Evolutionary conservation across 2,329 filamentous ascomycete genomes (phyloP).

Genomic region (Fusarium chuoi): DNA sequence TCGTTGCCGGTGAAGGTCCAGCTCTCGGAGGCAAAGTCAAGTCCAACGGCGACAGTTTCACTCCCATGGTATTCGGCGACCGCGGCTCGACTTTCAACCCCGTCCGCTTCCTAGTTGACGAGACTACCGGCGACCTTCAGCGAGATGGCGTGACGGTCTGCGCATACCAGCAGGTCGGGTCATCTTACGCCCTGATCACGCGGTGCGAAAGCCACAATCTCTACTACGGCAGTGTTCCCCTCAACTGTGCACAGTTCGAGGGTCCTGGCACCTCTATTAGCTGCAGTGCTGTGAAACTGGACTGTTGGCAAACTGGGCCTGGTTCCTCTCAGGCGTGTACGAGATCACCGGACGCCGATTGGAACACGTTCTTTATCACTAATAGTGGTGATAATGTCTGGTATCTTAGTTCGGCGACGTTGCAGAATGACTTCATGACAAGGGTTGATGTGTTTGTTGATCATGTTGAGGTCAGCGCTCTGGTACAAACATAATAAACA

Average conservation of each 20-base stretch:
- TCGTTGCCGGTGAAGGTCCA: neutral
- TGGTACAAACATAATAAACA: neutral
- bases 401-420: neutral
- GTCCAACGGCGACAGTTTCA: neutral
- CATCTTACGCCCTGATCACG: neutral
- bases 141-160: neutral
- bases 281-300: neutral
- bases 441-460: neutral
- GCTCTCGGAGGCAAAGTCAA: neutral
- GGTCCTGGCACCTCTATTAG: neutral
- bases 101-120: neutral
- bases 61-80: neutral
- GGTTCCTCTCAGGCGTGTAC: neutral
- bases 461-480: neutral
- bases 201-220: neutral
- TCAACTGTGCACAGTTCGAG: neutral
- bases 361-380: neutral
- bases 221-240: neutral
- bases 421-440: neutral
- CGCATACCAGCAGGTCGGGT: neutral
- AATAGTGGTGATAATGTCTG: neutral
- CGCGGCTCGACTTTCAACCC: neutral
- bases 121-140: neutral
- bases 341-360: neutral
- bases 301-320: neutral